Evolutionary conservation across 768 basidiomycete species (phyloP), one percentile per base, ranked within the genome.

Genomic region (Suillus variegatus): DNA sequence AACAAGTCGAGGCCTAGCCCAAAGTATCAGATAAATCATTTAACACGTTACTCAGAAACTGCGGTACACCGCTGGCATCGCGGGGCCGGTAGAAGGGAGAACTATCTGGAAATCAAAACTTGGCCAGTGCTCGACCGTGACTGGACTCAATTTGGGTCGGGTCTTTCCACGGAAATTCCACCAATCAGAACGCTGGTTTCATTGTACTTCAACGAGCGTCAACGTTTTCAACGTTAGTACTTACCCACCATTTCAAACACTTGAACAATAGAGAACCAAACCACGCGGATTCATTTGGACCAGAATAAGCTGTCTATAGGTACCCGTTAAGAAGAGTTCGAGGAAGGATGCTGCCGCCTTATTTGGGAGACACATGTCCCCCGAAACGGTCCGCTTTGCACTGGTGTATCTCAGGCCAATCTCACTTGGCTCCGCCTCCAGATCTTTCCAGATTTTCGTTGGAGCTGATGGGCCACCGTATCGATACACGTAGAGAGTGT

Each of bases 401-500:
- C 28, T 28, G 28, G 52, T 54, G 52, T 54, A 58, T 58, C 57
- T 43, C 25, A 60, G 41, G 58, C 16, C 58, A 60, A 60, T 60
- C 58, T 60, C 20, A 60, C 52, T 54, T 32, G 25, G 41, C 41
- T 60, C 58, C 58, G 40, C 38, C 28, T 43, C 28, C 41, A 60
- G 58, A 60, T 60, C 58, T 60, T 40, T 58, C 38, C 57, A 40
- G 14, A 38, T 41, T 41, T 58, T 25, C 28, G 25, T 60, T 28
- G 41, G 58, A 41, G 58, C 58, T 55, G 54, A 55, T 55, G 52
- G 52, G 52, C 52, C 16, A 54, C 20, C 28, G 9, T 32, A 18
- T 22, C 38, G 41, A 58, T 40, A 40, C 14, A 40, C 38, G 22
- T 22, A 52, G 51, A 28, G 40, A 60, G 25, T 43, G 6, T 32